Evolutionary conservation across 495 filamentous ascomycete genomes (phyloP), one percentile per base, ranked within the genome.

Genomic region (Penicillium canariense): DNA sequence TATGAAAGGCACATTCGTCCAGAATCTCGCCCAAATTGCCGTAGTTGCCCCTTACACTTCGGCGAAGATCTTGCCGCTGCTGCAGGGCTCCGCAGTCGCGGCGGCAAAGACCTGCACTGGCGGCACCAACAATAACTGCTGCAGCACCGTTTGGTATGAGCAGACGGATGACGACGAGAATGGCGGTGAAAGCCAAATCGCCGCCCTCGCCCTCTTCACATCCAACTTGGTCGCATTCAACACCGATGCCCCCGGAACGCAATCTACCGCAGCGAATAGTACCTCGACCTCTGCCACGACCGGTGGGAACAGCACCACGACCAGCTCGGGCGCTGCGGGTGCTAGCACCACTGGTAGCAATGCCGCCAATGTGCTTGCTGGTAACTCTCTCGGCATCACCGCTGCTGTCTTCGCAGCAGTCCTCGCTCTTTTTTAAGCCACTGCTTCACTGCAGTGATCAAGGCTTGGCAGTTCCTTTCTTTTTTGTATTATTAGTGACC

Each of bases 1-100:
- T 32, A 87, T 88, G 77, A 91, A 91, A 68, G 86, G 86, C 23
- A 81, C 87, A 50, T 67, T 87, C 15, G 68, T 82, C 20, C 82
- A 81, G 18, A 86, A 81, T 78, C 77, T 91, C 60, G 78, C 82
- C 2, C 77, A 74, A 22, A 79, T 79, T 14, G 66, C 79, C 9
- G 76, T 83, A 54, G 69, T 89, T 52, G 87, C 83, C 1, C 85
- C 87, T 5, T 81, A 77, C 49, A 88, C 84, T 2, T 75, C 69
- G 38, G 56, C 73, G 35, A 63, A 68, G 10, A 83, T 95, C 64
- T 79, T 86, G 66, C 81, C 82, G 0, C 75, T 83, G 40, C 75
- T 96, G 9, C 66, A 71, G 35, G 76, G 79, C 2, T 88, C 86
- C 0, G 87, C 87, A 22, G 40, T 67, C 28, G 89, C 82, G 0